Conservation (phyloP, 2,329 filamentous ascomycete species). For the Diaporthe sp. region DNA sequence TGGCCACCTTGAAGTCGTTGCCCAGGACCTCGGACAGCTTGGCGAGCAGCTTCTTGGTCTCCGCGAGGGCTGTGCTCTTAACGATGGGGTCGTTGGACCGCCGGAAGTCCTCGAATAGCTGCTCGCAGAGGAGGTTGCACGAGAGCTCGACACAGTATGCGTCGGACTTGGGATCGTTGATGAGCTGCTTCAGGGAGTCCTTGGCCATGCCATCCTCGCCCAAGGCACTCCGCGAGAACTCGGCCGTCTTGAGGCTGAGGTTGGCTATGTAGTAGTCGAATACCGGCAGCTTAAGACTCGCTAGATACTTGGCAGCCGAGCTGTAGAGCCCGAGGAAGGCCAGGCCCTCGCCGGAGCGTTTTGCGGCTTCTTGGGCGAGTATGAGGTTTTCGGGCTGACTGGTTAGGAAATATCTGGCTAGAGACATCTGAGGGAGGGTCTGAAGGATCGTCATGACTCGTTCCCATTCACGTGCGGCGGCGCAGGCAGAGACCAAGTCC, state of each 20-base stretch:
- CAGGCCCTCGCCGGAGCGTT: slow-evolving; percentile 4
- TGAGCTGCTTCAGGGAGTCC: slow-evolving; percentile 7
- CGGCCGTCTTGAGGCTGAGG: not conserved
- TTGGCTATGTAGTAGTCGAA: not conserved
- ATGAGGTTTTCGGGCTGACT: not conserved
- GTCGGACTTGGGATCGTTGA: not conserved
- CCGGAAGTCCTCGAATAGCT: slow-evolving; percentile 32
- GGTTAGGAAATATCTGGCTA: not conserved
- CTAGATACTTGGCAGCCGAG: not conserved
- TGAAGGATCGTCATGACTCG: not conserved
- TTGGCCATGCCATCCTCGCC: slow-evolving; percentile 11
- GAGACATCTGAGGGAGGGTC: not conserved
- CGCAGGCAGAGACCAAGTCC: not conserved
- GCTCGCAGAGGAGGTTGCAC: slow-evolving; percentile 2
- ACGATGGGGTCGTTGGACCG: not conserved
- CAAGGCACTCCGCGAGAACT: slow-evolving; percentile 3
- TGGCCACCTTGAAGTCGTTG: not conserved
- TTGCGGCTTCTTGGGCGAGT: not conserved
- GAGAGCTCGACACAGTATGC: not conserved
- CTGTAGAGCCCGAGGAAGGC: slow-evolving; percentile 8
- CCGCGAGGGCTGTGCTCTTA: not conserved
- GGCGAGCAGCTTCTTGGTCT: not conserved
- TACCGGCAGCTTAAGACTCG: not conserved
- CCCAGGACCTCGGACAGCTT: not conserved
- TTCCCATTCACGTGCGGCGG: not conserved